Base-by-base conservation (phyloP, 2,329 filamentous ascomycete genomes). In the Fusarium pininemorale region DNA sequence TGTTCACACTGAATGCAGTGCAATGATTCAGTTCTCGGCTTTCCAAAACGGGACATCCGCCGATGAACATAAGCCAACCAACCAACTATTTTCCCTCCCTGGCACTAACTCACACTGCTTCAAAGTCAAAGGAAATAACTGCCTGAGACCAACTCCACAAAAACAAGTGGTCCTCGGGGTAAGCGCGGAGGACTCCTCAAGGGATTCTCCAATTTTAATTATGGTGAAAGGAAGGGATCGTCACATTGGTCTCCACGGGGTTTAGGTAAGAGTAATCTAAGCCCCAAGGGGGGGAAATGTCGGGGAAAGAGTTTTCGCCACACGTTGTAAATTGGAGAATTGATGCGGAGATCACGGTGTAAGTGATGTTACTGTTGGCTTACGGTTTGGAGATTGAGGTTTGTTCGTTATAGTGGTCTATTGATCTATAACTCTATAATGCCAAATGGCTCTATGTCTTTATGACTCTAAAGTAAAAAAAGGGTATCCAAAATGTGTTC, bases 371-470 rank as follows among this genome's bases (percentile, higher is more conserved):
- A 32, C 30, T 32, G 30, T 32, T 13, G 32, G 2, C 2, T 32
- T 32, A 32, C 32, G 32, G 2, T 0, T 32, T 32, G 32, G 32
- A 32, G 32, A 32, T 32, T 32, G 32, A 32, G n/a, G n/a, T 12
- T 44, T 41, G 15, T 22, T 28, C 18, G 26, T 47, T 61, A 53
- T 54, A 54, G 35, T 42, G 9, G 38, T 70, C 59, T 70, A 59
- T 70, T 60, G 41, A 47, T 70, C 51, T 70, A 59, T 66, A 65
- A 70, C 51, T 70, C 59, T 66, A 70, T 65, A 28, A 37, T 56
- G 63, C 63, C 48, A 42, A 39, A 26, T n/a, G 28, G 39, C 57
- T 63, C 35, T 24, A 47, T 63, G 63, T 47, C 63, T 63, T 63
- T 45, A 20, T 65, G 66, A 65, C 44, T 14, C 47, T 53, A 22